These are phyloP conservation scores for Akanthomyces uredinophilus DNA, from an alignment of 2,329 filamentous ascomycete genomes.

Conservation along the genomic window DNA sequence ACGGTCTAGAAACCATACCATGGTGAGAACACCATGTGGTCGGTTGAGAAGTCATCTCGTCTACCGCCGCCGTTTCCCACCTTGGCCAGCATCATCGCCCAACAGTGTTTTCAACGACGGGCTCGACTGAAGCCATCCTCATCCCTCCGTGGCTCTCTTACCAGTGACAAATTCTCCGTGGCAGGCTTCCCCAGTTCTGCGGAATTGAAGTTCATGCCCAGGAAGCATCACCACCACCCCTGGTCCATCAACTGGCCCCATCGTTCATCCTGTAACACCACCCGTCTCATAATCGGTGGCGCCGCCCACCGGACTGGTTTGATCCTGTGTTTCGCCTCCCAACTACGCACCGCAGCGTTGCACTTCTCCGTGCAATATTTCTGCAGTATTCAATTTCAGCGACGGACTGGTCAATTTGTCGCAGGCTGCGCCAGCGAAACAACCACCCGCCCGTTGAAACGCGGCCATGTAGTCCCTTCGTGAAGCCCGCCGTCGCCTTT, in stretches of 20 bases:
- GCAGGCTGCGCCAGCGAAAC: constrained; percentile 4
- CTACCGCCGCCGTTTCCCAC: not conserved
- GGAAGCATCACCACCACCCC: constrained; percentile 2
- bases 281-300: constrained; percentile 8
- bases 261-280: constrained; percentile 8
- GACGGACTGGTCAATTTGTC: not conserved
- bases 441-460: constrained; percentile 6
- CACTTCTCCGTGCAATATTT: too few species aligned
- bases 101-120: not conserved
- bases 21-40: not conserved
- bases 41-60: not conserved
- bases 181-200: not conserved
- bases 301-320: constrained; percentile 6
- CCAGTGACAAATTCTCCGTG: not conserved
- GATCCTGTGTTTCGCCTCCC: constrained; percentile 11
- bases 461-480: not conserved
- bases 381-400: not conserved
- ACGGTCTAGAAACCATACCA: not conserved
- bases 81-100: not conserved
- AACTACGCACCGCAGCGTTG: not conserved
- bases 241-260: not conserved
- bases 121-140: not conserved
- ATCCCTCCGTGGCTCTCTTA: not conserved
- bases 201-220: not conserved
- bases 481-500: not conserved